These are phyloP conservation scores for Russula sp. DNA, from an alignment of 768 basidiomycete species.

Conservation along the genomic window DNA sequence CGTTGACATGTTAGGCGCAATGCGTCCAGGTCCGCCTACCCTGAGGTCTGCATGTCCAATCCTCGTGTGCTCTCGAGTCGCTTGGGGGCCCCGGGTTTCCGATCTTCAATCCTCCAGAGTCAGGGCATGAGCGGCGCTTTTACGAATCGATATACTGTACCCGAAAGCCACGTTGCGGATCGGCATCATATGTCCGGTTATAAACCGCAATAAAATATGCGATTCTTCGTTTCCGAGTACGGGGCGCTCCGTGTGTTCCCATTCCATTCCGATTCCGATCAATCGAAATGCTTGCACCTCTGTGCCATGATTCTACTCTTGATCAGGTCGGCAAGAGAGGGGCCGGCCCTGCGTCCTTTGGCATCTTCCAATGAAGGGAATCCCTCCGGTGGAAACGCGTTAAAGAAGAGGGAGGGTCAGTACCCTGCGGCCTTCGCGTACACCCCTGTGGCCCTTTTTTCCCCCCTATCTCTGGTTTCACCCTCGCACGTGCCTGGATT, in stretches of 20 bases:
- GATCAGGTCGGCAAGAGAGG: neutral
- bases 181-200: neutral
- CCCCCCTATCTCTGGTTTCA: too few relatives aligned
- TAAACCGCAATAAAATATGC: neutral
- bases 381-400: too few relatives aligned
- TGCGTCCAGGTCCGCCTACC: neutral
- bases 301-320: too few relatives aligned
- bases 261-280: neutral
- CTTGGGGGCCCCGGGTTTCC: neutral
- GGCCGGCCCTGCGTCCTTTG: neutral
- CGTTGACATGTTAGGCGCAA: neutral
- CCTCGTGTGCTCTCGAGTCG: neutral
- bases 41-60: neutral
- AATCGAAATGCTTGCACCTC: neutral
- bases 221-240: neutral
- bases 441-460: too few relatives aligned
- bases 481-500: too few relatives aligned
- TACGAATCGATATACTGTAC: neutral
- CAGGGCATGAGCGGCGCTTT: neutral
- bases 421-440: too few relatives aligned
- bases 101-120: neutral
- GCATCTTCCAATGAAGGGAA: too few relatives aligned
- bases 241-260: neutral
- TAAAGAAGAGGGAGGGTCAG: too few relatives aligned
- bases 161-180: neutral